These are phyloP conservation scores for Iris pallida DNA, from an alignment of 116 monocot species.

Conservation along the genomic window DNA sequence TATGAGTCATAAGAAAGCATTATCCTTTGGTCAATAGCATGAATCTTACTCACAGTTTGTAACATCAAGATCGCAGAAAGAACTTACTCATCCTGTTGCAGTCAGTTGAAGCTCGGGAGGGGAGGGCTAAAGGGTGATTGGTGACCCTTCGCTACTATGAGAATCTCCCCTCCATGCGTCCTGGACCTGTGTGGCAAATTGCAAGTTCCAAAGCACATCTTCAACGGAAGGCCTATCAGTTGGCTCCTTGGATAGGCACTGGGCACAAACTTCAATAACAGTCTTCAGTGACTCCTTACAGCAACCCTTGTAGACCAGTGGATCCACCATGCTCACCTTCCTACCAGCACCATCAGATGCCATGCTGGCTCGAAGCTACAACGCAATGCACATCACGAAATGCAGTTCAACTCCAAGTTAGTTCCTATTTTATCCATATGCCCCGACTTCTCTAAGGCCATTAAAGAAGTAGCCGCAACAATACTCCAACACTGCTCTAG, in stretches of 20 bases:
- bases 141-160: slow-evolving; percentile 64
- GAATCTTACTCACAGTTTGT: background rate
- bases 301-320: slow-evolving; percentile 33
- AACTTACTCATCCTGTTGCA: background rate
- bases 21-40: background rate
- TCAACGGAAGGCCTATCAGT: slow-evolving; percentile 71
- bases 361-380: slow-evolving; percentile 54
- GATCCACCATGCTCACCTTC: slow-evolving; percentile 54
- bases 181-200: slow-evolving; percentile 93
- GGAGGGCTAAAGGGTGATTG: slow-evolving; percentile 24
- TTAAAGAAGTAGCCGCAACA: no score
- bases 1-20: no score
- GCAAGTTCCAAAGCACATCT: slow-evolving; percentile 98
- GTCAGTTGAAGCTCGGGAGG: background rate
- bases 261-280: slow-evolving; percentile 66
- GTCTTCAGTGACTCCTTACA: slow-evolving; percentile 76
- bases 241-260: slow-evolving; percentile 71
- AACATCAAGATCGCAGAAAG: background rate
- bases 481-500: no score
- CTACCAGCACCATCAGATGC: slow-evolving; percentile 38
- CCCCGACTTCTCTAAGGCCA: no score
- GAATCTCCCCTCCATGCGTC: slow-evolving; percentile 78
- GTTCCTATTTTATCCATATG: no score
- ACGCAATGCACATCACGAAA: no score
- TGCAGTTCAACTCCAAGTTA: no score